Evolutionary conservation across 2,329 filamentous ascomycete species (phyloP), one percentile per base, ranked within the genome.

Genomic region (Phyllosticta citriasiana): DNA sequence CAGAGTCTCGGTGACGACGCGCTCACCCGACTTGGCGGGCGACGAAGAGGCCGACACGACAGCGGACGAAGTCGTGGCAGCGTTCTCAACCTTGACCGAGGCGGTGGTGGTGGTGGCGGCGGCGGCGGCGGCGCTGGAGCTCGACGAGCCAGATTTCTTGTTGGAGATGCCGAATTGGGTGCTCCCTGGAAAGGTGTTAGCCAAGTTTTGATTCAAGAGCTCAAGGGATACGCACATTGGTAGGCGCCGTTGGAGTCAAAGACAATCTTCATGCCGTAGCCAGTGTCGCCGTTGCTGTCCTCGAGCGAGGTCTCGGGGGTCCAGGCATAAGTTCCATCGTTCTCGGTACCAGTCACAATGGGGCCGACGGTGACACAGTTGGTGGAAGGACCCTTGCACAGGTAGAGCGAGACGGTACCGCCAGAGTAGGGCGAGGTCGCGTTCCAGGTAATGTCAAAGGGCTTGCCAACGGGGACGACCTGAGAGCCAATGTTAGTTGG

Each of bases 211-310:
- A 8, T 6, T 33, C 35, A 7, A 8, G 16, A 27, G 27, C 47
- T 35, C 54, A 16, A 56, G 24, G 1, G 55, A 56, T 26, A 61
- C 65, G 68, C 71, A 73, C 67, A 84, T 71, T 86, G 84, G 79
- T 83, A 86, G 69, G 80, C 73, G 70, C 83, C 82, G 64, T 77
- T 82, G 57, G 76, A 75, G 68, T 85, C 81, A 65, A 81, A 82
- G 66, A 86, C 82, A 67, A 87, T 73, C 70, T 85, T 78, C 69
- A 87, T 76, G 64, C 84, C 84, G 74, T 86, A 86, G 73, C 77
- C 79, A 66, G 76, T 78, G 64, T 69, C 70, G 64, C 81, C 79
- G 64, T 70, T 59, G 57, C 22, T 27, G 47, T 57, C 69, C 67
- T 77, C 74, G 63, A 85, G 79, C 52, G 69, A 64, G 60, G 76